Base-by-base conservation (phyloP, 2,329 filamentous ascomycete genomes). In the Alternaria incomplexa region DNA sequence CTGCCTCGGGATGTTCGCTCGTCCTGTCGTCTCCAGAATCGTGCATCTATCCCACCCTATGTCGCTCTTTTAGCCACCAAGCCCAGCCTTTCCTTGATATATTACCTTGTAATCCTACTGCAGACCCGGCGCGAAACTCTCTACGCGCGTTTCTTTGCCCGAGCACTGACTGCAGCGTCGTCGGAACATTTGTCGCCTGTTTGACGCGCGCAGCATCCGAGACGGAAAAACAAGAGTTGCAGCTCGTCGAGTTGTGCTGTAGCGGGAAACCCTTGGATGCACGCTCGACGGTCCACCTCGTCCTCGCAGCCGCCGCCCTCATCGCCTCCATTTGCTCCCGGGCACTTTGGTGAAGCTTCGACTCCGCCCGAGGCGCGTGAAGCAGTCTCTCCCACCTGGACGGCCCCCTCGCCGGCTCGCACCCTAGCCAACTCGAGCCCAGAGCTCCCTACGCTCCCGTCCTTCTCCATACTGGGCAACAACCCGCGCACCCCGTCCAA, bases 371-470 rank as follows among this genome's bases (percentile, higher is more conserved):
- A 70, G 66, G 72, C 71, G 62, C 69, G 65, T 54, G 68, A 68
- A 64, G 69, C 65, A 61, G 66, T 67, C 44, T 80, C 77, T 28
- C 76, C 78, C 54, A 73, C 77, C 53, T 80, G 78, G 77, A 79
- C 77, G 48, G 76, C 78, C 51, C 76, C 76, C 47, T 81, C 80
- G 8, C 79, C 80, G 15, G 79, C 79, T 56, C 74, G 76, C 64
- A 81, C 80, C 7, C 77, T 81, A 26, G 79, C 75, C 52, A 70
- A 80, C 51, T 81, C 79, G 65, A 81, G 80, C 71, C 80, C 80
- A 32, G 80, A 81, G 69, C 76, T 81, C 47, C 79, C 80, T 53
- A 70, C 74, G 30, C 77, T 81, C 58, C 71, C 78, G 52, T 68
- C 75, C 26, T 72, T 78, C 17, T 74, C 78, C 13, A 65, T 67